Base-by-base conservation (phyloP, 495 filamentous ascomycete genomes). In the Cladorrhinum samala region DNA sequence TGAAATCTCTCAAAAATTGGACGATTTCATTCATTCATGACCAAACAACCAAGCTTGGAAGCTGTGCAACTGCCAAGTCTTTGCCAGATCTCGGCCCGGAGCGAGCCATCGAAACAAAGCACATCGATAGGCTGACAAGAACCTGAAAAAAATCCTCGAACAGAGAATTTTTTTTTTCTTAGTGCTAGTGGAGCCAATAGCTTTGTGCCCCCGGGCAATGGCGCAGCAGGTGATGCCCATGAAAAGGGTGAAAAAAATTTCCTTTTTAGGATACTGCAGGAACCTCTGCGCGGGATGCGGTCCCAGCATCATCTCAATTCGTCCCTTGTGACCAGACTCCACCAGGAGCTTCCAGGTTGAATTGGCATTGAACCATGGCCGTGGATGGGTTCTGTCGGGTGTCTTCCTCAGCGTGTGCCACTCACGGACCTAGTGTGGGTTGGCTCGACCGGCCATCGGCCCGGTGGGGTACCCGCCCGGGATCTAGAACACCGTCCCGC, bases 11-110 rank as follows among this genome's bases (percentile, higher is more conserved):
- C n/a, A n/a, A n/a, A n/a, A n/a, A n/a, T n/a, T n/a, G n/a, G n/a
- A n/a, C n/a, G n/a, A n/a, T n/a, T n/a, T n/a, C n/a, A n/a, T n/a
- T n/a, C n/a, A n/a, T n/a, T n/a, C n/a, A n/a, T n/a, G n/a, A n/a
- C n/a, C n/a, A n/a, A n/a, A n/a, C n/a, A n/a, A n/a, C n/a, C 39
- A 41, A 41, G 39, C 39, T 41, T 41, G 39, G 39, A 41, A 41
- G 1, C 17, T 45, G 42, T 13, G 42, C 18, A 13, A 45, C 7
- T n/a, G n/a, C n/a, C n/a, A n/a, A n/a, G n/a, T n/a, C n/a, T n/a
- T n/a, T n/a, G n/a, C n/a, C n/a, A n/a, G n/a, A n/a, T n/a, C n/a
- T n/a, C n/a, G n/a, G n/a, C n/a, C n/a, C n/a, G n/a, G n/a, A n/a
- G n/a, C n/a, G n/a, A 33, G 27, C 27, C 27, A 33, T 33, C 27